phyloP scores from a whole-genome alignment of 768 basidiomycete species.

The Trametes cingulata region DNA sequence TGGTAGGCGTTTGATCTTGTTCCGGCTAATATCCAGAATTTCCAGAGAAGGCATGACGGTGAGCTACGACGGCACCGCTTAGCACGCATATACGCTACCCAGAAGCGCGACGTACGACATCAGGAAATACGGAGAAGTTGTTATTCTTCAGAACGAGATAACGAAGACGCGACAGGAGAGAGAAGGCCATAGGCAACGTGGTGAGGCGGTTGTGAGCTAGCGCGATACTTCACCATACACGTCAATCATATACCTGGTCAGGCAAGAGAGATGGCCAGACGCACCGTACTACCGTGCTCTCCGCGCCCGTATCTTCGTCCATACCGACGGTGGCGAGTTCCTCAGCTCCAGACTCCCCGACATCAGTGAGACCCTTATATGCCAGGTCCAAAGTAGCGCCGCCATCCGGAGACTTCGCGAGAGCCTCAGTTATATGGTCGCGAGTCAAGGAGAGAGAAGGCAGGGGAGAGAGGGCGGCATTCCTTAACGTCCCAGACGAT shows the following conservation, averaged over 20 bases:
- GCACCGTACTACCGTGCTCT: conserved; percentile 62
- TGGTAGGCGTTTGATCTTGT: conserved; percentile 83
- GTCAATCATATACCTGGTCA: not conserved
- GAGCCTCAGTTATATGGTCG: conserved; percentile 64
- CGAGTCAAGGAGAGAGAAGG: conserved; percentile 49
- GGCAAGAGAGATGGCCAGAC: conserved; percentile 29
- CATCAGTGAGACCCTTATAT: conserved; percentile 73
- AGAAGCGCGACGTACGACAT: conserved; percentile 62
- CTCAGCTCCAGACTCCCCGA: conserved; percentile 73
- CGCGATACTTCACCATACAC: conserved; percentile 60
- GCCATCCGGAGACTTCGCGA: conserved; percentile 66
- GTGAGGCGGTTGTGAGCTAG: conserved; percentile 83
- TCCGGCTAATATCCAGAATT: conserved; percentile 92
- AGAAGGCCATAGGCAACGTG: conserved; percentile 74
- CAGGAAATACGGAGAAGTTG: conserved; percentile 77
- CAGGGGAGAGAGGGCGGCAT: conserved; percentile 26
- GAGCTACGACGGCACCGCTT: conserved; percentile 48
- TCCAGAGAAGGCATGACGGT: conserved; percentile 85
- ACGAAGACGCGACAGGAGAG: conserved; percentile 67
- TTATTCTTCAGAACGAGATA: conserved; percentile 91
- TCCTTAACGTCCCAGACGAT: conserved; percentile 17
- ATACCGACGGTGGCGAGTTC: conserved; percentile 67
- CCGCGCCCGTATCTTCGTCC: conserved; percentile 46
- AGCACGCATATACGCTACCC: not conserved
- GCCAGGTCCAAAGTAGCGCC: conserved; percentile 86